A percentile compares a stretch with the other conserved stretches of the same genome.
phyloP scores from a whole-genome alignment of 805 yeast species.

The Saccharomycopsis fodiens region DNA sequence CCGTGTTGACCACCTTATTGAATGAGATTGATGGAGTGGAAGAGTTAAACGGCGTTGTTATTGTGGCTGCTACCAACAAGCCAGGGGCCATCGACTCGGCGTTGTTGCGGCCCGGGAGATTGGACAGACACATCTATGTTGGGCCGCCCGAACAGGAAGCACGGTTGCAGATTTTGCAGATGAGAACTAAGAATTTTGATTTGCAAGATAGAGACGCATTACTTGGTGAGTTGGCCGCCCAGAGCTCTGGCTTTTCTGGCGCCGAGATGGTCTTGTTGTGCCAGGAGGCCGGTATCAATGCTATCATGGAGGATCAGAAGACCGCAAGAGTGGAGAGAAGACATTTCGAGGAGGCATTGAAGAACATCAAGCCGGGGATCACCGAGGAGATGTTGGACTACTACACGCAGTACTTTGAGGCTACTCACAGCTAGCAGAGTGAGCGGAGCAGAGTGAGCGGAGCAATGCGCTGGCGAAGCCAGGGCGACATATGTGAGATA shows the following conservation, averaged over 20 bases:
- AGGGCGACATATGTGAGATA: too few species aligned
- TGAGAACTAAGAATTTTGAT: conserved; percentile 60
- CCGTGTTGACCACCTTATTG: conserved; percentile 81
- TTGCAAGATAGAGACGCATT: conserved; percentile 38
- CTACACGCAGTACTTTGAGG: conserved; percentile 38
- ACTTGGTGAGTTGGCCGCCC: conserved; percentile 44
- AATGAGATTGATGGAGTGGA: conserved; percentile 98
- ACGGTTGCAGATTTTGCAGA: conserved; percentile 65
- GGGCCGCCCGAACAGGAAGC: conserved; percentile 85
- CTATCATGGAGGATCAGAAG: conserved; percentile 70
- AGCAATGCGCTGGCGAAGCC: too few species aligned
- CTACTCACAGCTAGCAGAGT: neutral
- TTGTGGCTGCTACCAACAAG: conserved; percentile 93
- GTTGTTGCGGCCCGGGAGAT: conserved; percentile 86
- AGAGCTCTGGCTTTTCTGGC: conserved; percentile 91
- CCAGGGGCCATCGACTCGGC: conserved; percentile 95
- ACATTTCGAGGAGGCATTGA: conserved; percentile 69
- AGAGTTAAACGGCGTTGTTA: conserved; percentile 84
- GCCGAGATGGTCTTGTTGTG: conserved; percentile 89
- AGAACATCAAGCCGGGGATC: conserved; percentile 66
- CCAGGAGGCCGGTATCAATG: conserved; percentile 94
- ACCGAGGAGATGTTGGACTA: conserved; percentile 79
- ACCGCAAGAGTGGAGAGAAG: conserved; percentile 44
- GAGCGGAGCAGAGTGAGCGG: too few species aligned
- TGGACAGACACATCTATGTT: conserved; percentile 89